Percentiles rank a stretch among this genome's conserved stretches.
phyloP scores from a whole-genome alignment of 306 rosid genomes.

The Boehmeria nivea region DNA sequence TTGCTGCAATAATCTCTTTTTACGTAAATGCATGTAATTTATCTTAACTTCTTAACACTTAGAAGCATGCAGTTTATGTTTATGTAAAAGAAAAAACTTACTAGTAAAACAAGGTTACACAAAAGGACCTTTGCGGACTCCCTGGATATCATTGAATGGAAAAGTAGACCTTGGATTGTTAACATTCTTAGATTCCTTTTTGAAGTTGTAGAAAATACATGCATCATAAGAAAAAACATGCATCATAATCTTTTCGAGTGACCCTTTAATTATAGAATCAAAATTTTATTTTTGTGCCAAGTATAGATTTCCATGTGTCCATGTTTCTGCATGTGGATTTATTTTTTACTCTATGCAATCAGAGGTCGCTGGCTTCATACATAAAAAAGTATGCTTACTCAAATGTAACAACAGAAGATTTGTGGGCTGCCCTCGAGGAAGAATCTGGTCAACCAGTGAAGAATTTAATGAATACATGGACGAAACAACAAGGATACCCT shows the following conservation, averaged over 20 bases:
- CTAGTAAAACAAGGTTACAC: no score
- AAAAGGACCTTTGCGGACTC: no score
- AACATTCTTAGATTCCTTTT: no score
- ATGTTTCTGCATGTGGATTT: not conserved
- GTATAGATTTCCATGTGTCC: not conserved
- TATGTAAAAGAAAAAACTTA: no score
- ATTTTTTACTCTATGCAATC: slow-evolving; percentile 28
- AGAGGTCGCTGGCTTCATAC: slow-evolving; percentile 90
- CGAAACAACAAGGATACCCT: slow-evolving; percentile 90
- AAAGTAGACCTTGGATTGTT: no score
- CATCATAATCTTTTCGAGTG: no score
- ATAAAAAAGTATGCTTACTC: slow-evolving; percentile 67
- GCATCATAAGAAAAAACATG: no score
- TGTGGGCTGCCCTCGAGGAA: slow-evolving; percentile 93
- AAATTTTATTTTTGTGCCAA: not conserved
- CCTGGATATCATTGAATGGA: no score
- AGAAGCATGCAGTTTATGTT: no score
- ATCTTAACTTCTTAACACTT: not conserved
- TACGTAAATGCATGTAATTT: not conserved
- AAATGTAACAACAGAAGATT: slow-evolving; percentile 88
- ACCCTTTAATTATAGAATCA: no score
- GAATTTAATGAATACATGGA: slow-evolving; percentile 86
- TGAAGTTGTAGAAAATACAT: no score
- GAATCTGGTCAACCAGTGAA: slow-evolving; percentile 90
- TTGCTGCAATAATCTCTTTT: slow-evolving; percentile 1